Percentiles rank a stretch among this genome's conserved stretches.
These are phyloP conservation scores for Capsicum chinense DNA, from an alignment of 257 asterid species.

Conservation along the genomic window DNA sequence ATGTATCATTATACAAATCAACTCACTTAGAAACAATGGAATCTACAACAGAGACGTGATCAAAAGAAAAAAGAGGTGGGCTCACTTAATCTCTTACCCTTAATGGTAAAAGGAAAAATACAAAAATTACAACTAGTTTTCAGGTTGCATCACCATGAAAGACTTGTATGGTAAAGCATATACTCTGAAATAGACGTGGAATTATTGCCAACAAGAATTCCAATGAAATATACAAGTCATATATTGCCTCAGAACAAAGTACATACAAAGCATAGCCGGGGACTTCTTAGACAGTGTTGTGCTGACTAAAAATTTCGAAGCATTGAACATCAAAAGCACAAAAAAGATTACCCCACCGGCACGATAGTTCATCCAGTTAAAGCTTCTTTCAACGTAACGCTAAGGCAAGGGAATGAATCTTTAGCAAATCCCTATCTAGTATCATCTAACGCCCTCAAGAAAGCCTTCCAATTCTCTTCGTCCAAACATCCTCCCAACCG, in stretches of 20 bases:
- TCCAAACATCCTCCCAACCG: constrained; percentile 70
- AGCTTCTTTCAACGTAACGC: constrained; percentile 21
- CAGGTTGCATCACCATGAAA: constrained; percentile 27
- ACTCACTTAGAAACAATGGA: constrained; percentile 16
- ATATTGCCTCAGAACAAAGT: constrained; percentile 51
- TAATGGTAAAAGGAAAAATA: constrained; percentile 23
- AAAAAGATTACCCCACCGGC: constrained; percentile 44
- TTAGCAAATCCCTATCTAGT: constrained; percentile 26
- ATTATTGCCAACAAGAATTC: constrained; percentile 57
- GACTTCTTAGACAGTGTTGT: constrained; percentile 57
- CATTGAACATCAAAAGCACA: constrained; percentile 44
- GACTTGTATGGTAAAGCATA: constrained; percentile 23
- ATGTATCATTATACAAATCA: constrained; percentile 26
- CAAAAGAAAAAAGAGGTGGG: not conserved
- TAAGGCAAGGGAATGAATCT: constrained; percentile 35
- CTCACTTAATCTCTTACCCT: constrained; percentile 26
- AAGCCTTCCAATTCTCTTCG: constrained; percentile 74
- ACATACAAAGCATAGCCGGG: constrained; percentile 55
- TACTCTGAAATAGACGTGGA: constrained; percentile 33
- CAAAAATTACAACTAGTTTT: constrained; percentile 29
- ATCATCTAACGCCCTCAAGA: constrained; percentile 66
- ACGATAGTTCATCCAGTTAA: constrained; percentile 34
- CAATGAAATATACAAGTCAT: constrained; percentile 62
- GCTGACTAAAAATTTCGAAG: constrained; percentile 47
- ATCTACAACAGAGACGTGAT: not conserved